These are phyloP conservation scores for Penicillium occitanis DNA, from an alignment of 2,329 filamentous ascomycete species.

Conservation along the genomic window DNA sequence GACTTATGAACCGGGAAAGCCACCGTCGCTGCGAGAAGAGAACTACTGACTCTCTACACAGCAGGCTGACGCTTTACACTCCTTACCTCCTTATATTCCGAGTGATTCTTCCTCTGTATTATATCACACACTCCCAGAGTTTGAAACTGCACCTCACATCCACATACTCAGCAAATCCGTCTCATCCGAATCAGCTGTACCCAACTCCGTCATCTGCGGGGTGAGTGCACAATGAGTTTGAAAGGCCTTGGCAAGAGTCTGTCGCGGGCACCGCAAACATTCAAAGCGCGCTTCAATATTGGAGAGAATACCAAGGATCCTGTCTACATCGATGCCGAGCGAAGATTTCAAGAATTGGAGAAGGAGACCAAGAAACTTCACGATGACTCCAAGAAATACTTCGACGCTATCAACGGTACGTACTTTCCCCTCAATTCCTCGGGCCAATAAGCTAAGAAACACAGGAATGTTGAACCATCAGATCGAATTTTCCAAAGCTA, in stretches of 20 bases:
- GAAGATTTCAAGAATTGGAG: conserved; percentile 90
- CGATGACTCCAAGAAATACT: conserved; percentile 96
- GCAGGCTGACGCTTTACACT: neutral
- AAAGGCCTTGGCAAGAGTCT: conserved; percentile 93
- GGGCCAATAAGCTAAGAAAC: neutral
- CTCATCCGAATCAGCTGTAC: conserved; percentile 5
- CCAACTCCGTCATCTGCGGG: conserved; percentile 19
- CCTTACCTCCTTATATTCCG: neutral
- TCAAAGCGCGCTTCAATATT: conserved; percentile 91
- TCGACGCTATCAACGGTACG: conserved; percentile 86
- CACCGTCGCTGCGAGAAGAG: neutral
- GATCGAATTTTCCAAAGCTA: conserved; percentile 96
- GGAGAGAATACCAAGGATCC: conserved; percentile 94
- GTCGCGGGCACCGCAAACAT: conserved; percentile 82
- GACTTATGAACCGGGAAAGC: conserved; percentile 1
- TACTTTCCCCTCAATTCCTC: conserved; percentile 6
- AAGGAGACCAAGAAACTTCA: conserved; percentile 94
- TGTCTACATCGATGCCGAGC: conserved; percentile 91
- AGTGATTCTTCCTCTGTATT: neutral
- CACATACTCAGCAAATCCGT: conserved; percentile 3
- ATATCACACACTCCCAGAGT: neutral
- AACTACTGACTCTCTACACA: neutral
- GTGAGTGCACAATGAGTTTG: conserved; percentile 72
- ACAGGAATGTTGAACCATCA: conserved; percentile 89
- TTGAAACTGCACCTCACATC: neutral